Base-by-base conservation (phyloP, 768 basidiomycete genomes). In the Phylloporus arenicola region DNA sequence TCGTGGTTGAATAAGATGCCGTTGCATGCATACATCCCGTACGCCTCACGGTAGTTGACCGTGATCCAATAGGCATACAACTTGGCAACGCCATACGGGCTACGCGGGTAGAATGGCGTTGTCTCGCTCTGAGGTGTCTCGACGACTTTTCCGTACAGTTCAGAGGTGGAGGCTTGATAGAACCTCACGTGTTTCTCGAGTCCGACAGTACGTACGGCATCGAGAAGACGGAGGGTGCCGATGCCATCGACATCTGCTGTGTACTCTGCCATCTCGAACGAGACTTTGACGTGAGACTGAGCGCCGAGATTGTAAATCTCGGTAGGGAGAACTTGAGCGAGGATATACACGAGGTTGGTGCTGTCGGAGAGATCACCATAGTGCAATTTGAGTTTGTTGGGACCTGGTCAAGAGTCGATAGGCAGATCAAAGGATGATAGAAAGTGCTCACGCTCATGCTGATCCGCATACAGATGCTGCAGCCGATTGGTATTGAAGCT, bases 211-310 rank as follows among this genome's bases (percentile, higher is more conserved):
- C 94, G 84, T 68, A 98, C 84, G 48, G 94, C 94, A 62, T 98
- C 95, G 51, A 98, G 86, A 51, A 98, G 81, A 59, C 94, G 90
- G 43, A 98, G 82, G 6, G 94, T 98, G 47, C 94, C 94, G 35
- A 98, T 78, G 8, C 86, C 94, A 60, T 98, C 94, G 43, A 98
- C 94, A 63, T 98, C 95, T 45, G 90, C 93, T 0, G 95, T 98
- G 74, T 98, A 98, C 71, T 98, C 94, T 22, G 94, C 91, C 92
- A 98, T 95, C 70, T 97, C 95, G 69, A 98, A 98, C 24, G 93
- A 96, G 57, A 98, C 94, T 70, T 98, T 98, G 75, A 98, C 94
- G 73, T 98, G 94, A 38, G 90, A 92, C 69, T 98, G 94, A 14
- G 94, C 94, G 40, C 92, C 94, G 46, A 98, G 85, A 70, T 97